These are phyloP conservation scores for Stropharia rugosoannulata DNA, from an alignment of 768 basidiomycete species.

Conservation along the genomic window DNA sequence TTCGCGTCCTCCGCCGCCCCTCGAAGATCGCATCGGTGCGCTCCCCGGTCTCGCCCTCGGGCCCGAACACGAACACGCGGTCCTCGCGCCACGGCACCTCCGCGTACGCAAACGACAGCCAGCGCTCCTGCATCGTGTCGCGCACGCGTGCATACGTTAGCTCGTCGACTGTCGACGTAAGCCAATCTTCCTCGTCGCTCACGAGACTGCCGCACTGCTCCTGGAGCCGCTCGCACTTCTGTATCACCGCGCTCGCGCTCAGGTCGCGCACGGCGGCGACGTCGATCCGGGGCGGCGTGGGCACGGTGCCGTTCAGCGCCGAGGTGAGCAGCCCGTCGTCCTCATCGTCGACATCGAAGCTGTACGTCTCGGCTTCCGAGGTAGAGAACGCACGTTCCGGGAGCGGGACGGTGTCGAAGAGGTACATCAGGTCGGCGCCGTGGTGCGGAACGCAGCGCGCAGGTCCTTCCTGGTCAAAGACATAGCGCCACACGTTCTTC, in stretches of 20 bases:
- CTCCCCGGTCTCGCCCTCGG: conserved; percentile 80
- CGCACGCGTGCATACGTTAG: conserved; percentile 67
- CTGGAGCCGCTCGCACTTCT: conserved; percentile 3
- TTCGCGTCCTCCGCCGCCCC: conserved; percentile 53
- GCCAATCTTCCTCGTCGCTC: conserved; percentile 43
- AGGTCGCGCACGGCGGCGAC: conserved; percentile 12
- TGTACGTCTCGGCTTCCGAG: conserved; percentile 4
- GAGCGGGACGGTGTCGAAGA: conserved; percentile 74
- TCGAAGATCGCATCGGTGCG: conserved; percentile 64
- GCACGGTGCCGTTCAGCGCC: not conserved
- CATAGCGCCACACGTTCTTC: conserved; percentile 72
- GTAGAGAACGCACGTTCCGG: conserved; percentile 27
- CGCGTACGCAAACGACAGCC: conserved; percentile 76
- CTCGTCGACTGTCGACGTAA: conserved; percentile 58
- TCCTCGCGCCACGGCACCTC: conserved; percentile 63
- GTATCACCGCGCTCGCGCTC: conserved; percentile 3
- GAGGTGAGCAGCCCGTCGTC: conserved; percentile 15
- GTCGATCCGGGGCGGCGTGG: not conserved
- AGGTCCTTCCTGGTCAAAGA: conserved; percentile 81
- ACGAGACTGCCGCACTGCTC: not conserved
- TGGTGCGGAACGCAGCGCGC: conserved; percentile 65
- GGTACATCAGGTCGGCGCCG: conserved; percentile 70
- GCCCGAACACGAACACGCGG: conserved; percentile 79
- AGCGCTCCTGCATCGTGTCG: conserved; percentile 69
- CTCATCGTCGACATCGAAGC: conserved; percentile 27